Evolutionary conservation across 2,329 filamentous ascomycete genomes (phyloP).

Genomic region (Microsporum ferrugineum): DNA sequence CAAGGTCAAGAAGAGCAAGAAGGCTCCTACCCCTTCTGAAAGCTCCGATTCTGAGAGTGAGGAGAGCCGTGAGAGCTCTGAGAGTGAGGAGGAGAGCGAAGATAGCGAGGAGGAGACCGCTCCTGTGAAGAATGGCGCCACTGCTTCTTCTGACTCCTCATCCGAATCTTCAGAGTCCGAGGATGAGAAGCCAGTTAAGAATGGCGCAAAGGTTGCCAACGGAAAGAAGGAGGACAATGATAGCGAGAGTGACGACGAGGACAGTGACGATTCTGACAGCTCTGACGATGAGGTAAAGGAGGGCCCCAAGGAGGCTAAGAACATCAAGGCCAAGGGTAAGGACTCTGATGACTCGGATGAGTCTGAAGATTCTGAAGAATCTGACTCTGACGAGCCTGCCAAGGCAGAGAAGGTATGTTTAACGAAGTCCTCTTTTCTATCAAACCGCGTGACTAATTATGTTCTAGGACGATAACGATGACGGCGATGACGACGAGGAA

Average conservation of each 20-base stretch:
- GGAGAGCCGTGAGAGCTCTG: slow-evolving; percentile 12
- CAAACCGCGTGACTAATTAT: not conserved
- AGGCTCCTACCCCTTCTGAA: slow-evolving; percentile 12
- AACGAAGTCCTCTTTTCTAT: not conserved
- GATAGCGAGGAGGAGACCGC: slow-evolving; percentile 16
- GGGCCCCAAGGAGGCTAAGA: slow-evolving; percentile 7
- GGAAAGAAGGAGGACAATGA: slow-evolving; percentile 19
- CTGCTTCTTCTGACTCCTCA: slow-evolving; percentile 20
- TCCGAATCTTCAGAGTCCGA: slow-evolving; percentile 22
- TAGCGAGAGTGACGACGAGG: slow-evolving; percentile 17
- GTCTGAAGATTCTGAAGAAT: slow-evolving; percentile 7
- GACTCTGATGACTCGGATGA: slow-evolving; percentile 12
- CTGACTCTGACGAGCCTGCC: not conserved
- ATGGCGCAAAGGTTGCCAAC: slow-evolving; percentile 12
- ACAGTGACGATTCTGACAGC: slow-evolving; percentile 23
- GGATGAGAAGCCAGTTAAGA: slow-evolving; percentile 18
- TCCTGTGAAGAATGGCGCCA: slow-evolving; percentile 21
- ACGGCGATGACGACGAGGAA: slow-evolving; percentile 14
- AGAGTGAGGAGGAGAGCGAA: slow-evolving; percentile 5
- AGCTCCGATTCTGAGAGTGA: slow-evolving; percentile 10
- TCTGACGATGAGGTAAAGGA: slow-evolving; percentile 19
- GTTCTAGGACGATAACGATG: slow-evolving; percentile 5
- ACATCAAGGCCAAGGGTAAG: slow-evolving; percentile 7
- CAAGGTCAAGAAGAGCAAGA: slow-evolving; percentile 12
- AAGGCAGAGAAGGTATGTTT: slow-evolving; percentile 2